Conservation (phyloP, 2,329 filamentous ascomycete genomes). For the Madurella fahalii region DNA sequence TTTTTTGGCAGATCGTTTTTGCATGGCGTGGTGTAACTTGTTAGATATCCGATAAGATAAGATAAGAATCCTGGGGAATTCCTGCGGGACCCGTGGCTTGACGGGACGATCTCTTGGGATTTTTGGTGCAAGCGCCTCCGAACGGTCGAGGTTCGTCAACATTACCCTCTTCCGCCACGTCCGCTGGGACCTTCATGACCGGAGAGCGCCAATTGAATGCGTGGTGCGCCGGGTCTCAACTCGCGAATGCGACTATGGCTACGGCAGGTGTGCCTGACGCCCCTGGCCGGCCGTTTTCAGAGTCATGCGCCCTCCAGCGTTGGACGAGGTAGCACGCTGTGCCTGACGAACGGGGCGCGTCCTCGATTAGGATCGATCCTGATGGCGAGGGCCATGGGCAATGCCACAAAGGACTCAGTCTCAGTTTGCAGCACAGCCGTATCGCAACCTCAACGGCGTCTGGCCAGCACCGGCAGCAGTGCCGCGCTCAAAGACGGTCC, state of each 20-base stretch:
- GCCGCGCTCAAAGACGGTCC: constrained; percentile 10
- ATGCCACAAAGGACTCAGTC: not conserved
- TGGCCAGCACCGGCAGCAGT: constrained; percentile 11
- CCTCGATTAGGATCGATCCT: not conserved
- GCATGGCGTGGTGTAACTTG: too few relatives aligned
- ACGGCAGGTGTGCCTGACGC: constrained; percentile 27
- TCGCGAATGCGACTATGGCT: constrained; percentile 35
- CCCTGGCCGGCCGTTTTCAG: constrained; percentile 9
- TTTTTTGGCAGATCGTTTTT: too few relatives aligned
- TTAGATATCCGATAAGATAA: constrained; percentile 19
- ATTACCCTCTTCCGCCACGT: not conserved
- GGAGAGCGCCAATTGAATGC: constrained; percentile 28
- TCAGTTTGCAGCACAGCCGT: not conserved
- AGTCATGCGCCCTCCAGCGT: too few relatives aligned
- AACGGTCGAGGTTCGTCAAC: not conserved
- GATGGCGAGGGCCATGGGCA: not conserved
- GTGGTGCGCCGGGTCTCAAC: constrained; percentile 21
- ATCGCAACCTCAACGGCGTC: not conserved
- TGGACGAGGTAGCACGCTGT: constrained; percentile 6
- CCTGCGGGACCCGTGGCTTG: not conserved
- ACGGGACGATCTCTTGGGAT: too few relatives aligned
- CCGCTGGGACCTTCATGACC: constrained; percentile 11
- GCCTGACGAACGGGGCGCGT: not conserved
- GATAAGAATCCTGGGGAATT: constrained; percentile 9
- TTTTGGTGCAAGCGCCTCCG: not conserved